phyloP scores from a whole-genome alignment of 2,329 filamentous ascomycete genomes.

The Zalaria obscura region DNA sequence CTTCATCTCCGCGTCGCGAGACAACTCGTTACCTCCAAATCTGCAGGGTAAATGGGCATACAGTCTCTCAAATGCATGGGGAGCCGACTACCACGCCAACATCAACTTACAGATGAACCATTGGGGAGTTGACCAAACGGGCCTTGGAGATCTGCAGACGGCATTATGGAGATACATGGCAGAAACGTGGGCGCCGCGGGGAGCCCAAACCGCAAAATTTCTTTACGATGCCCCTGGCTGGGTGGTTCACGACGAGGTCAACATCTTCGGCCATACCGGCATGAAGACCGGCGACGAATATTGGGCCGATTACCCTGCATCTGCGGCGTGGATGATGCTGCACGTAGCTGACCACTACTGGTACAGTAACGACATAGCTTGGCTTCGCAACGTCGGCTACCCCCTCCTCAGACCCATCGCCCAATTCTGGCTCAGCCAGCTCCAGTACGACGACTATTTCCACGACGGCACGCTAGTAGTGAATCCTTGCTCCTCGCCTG shows the following conservation, averaged over 20 bases:
- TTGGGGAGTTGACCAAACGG: constrained; percentile 41
- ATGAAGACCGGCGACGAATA: constrained; percentile 30
- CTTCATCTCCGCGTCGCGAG: constrained; percentile 39
- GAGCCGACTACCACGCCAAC: constrained; percentile 42
- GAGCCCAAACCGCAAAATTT: constrained; percentile 36
- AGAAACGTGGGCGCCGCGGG: constrained; percentile 39
- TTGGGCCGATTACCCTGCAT: constrained; percentile 30
- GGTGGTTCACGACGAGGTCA: constrained; percentile 43
- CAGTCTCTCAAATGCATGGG: constrained; percentile 32
- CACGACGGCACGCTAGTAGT: constrained; percentile 40
- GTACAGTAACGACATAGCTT: constrained; percentile 34
- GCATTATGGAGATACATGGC: constrained; percentile 40
- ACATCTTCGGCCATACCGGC: constrained; percentile 43
- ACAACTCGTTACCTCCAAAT: constrained; percentile 39
- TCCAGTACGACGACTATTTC: constrained; percentile 35
- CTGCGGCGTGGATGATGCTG: constrained; percentile 45
- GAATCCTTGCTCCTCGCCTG: constrained; percentile 45
- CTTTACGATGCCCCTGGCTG: constrained; percentile 42
- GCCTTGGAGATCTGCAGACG: constrained; percentile 29
- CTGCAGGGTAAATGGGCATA: constrained; percentile 43
- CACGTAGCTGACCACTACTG: constrained; percentile 45
- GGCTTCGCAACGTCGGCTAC: constrained; percentile 33
- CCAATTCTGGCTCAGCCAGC: constrained; percentile 41
- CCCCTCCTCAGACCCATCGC: constrained; percentile 39
- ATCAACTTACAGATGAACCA: constrained; percentile 51